Base-by-base conservation (phyloP, 2,329 filamentous ascomycete species). In the Fusarium goolgardi region DNA sequence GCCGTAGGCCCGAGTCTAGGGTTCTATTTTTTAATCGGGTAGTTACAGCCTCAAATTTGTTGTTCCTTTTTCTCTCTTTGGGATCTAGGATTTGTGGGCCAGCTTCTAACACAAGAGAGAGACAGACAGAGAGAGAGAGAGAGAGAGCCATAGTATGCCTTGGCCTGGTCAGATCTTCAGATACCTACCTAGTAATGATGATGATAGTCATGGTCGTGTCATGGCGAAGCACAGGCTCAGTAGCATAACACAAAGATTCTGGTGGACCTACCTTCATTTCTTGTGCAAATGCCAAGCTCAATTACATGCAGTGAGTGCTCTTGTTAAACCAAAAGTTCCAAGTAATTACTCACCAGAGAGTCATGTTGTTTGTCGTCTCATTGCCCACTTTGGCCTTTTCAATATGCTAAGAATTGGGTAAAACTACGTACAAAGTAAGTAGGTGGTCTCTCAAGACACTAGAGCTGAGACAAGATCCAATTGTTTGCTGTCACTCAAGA, bases 1-100 rank as follows among this genome's bases (percentile, higher is more conserved):
- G 74, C 75, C 75, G 75, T 75, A 65, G 65, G 67, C 70, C 75
- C 75, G 75, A 71, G 59, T 50, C 49, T 51, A 58, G 60, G 53
- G 41, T 56, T 52, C 27, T 23, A 25, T 41, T 41, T 41, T 41
- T 25, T 25, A 39, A 21, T 25, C 6, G 4, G 39, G 20, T 40
- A 8, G 7, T n/a, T 39, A 69, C 60, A 70, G 64, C 52, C 50
- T 64, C 54, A 64, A 55, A 54, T 51, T 63, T 46, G 37, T 63
- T 31, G 27, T 29, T 29, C 32, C 13, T 12, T 40, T 35, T 47
- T 25, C 44, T 60, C n/a, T 7, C 13, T 21, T 9, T 34, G 6
- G 32, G n/a, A 11, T 39, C 20, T 46, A 20, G 47, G 32, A 59
- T 59, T 59, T 49, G 61, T 60, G 56, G 53, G 21, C 21, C 39